Evolutionary conservation across 257 asterid genomes (phyloP).

Genomic region (Fraxinus excelsior): DNA sequence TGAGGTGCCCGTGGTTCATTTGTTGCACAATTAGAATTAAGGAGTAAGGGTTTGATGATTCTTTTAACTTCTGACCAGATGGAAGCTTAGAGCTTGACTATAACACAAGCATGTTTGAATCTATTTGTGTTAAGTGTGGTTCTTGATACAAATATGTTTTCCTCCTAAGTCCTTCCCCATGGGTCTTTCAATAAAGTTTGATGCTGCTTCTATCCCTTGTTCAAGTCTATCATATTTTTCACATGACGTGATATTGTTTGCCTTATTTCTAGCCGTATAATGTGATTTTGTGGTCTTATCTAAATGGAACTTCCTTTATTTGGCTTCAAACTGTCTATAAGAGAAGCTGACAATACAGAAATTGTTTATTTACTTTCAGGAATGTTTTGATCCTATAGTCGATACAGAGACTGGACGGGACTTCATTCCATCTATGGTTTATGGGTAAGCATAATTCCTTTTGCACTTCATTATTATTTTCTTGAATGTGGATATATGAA

Average conservation of each 20-base stretch:
- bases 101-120: not conserved
- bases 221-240: not conserved
- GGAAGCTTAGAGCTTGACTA: not conserved
- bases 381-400: conserved; percentile 86
- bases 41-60: not conserved
- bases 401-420: conserved; percentile 95
- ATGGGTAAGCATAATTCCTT: conserved; percentile 61
- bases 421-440: conserved; percentile 95
- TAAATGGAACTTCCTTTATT: not conserved
- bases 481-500: not conserved
- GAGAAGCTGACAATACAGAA: conserved; percentile 8
- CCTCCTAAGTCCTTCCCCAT: too few species aligned
- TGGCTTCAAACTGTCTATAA: not conserved
- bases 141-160: not conserved
- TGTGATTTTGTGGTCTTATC: not conserved
- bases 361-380: conserved; percentile 54
- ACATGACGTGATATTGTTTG: not conserved
- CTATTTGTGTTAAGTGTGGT: not conserved
- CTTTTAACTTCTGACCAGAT: not conserved
- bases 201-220: not conserved
- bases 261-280: not conserved
- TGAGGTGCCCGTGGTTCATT: not conserved
- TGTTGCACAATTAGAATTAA: conserved; percentile 16
- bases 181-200: not conserved
- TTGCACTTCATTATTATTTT: conserved; percentile 11